Conservation (phyloP, 2,329 filamentous ascomycete species). For the Tricladium varicosporioides region DNA sequence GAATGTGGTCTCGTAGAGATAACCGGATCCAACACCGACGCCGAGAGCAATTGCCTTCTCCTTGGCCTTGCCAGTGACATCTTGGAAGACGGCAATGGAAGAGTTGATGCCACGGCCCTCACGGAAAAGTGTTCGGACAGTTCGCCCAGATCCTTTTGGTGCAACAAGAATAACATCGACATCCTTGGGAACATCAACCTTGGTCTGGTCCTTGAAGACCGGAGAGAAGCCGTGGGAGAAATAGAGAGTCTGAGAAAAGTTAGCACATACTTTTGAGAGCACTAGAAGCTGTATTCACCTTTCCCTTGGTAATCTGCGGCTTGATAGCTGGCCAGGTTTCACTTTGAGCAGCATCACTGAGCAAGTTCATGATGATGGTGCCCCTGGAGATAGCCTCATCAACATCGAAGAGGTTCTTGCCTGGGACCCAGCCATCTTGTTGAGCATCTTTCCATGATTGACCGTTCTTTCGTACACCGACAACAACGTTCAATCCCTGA, state of each 20-base stretch:
- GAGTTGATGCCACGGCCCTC: slow-evolving; percentile 99
- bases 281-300: slow-evolving; percentile 53
- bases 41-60: slow-evolving; percentile 97
- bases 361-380: slow-evolving; percentile 98
- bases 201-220: slow-evolving; percentile 99
- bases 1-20: slow-evolving; percentile 99
- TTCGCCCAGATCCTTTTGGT: slow-evolving; percentile 98
- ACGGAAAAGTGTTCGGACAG: slow-evolving; percentile 96
- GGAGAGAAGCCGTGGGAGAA: slow-evolving; percentile 99
- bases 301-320: slow-evolving; percentile 97
- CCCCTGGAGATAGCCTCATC: slow-evolving; percentile 92
- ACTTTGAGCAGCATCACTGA: slow-evolving; percentile 94
- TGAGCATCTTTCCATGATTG: slow-evolving; percentile 97
- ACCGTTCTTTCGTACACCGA: slow-evolving; percentile 97
- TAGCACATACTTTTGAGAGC: slow-evolving; percentile 12
- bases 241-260: slow-evolving; percentile 77
- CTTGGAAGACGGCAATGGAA: slow-evolving; percentile 96
- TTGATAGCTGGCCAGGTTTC: slow-evolving; percentile 99
- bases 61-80: slow-evolving; percentile 95
- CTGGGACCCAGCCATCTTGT: slow-evolving; percentile 96
- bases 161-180: slow-evolving; percentile 99
- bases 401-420: slow-evolving; percentile 98
- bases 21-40: slow-evolving; percentile 94
- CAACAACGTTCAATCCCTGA: slow-evolving; percentile 98
- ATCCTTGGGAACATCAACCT: slow-evolving; percentile 92